Base-by-base conservation (phyloP, 768 basidiomycete genomes). In the Tricholomella constricta region DNA sequence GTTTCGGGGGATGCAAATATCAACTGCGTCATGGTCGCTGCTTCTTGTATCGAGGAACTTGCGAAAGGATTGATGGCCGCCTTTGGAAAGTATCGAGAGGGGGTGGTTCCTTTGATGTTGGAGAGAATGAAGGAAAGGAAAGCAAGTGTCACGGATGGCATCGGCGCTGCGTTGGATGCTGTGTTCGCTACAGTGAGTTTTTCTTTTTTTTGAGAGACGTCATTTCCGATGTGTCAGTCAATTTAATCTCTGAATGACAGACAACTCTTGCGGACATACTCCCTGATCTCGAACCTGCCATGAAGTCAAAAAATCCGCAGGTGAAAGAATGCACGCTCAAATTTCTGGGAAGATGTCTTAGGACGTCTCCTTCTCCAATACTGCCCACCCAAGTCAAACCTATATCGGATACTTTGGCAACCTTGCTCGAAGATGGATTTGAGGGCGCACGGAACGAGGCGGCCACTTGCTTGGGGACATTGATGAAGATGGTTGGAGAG, bases 401-500 rank as follows among this genome's bases (percentile, higher is more conserved):
- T 1, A 70, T 97, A 20, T 83, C 91, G 2, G 94, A 95, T 54
- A 74, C 82, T 7, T 77, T 98, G 12, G 84, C 87, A 6, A 62
- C 72, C 5, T 78, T 94, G 7, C 78, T 98, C 11, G 94, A 94
- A 69, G 97, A 99, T 65, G 81, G 89, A 10, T 86, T 84, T 56
- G 96, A 92, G 65, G 89, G 89, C 26, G 92, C 94, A 22, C 82
- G 97, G 38, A 88, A 86, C 51, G 90, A 94, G 59, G 91, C 94
- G n/a, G 94, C 94, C 0, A 80, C 80, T 34, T 89, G 86, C 61
- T 76, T 99, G 29, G 97, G 96, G 15, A 87, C 85, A 0, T 72
- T 98, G 60, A 95, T 95, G 90, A 98, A 91, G 77, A 95, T 98
- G 81, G 82, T 98, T 10, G 97, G 97, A 19, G 96, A 98, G 65